These are phyloP conservation scores for Lantana camara DNA, from an alignment of 257 asterid genomes.

Conservation along the genomic window DNA sequence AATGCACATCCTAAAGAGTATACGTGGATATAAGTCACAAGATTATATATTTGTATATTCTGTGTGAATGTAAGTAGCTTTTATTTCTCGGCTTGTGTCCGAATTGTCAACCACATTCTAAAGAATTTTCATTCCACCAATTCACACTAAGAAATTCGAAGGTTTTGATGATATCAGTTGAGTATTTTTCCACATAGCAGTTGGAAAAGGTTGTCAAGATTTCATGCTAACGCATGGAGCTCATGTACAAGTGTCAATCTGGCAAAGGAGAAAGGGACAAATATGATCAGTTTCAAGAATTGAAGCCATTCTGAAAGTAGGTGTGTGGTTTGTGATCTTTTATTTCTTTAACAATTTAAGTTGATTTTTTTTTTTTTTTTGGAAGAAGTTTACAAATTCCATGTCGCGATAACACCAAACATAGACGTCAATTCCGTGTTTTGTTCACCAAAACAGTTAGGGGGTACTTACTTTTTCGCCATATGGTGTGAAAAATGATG, in stretches of 20 bases:
- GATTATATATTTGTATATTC: not conserved
- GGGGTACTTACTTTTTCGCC: too few species aligned
- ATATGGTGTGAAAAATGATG: too few species aligned
- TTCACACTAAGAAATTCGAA: slow-evolving; percentile 25
- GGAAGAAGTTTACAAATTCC: too few species aligned
- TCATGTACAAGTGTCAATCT: not conserved
- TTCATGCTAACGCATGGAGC: not conserved
- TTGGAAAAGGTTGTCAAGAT: slow-evolving; percentile 19
- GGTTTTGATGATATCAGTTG: not conserved
- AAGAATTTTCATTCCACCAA: slow-evolving; percentile 21
- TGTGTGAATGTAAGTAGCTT: slow-evolving; percentile 21
- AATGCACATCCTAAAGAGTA: too few species aligned
- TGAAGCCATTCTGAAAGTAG: not conserved
- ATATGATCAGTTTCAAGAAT: not conserved
- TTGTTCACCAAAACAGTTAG: too few species aligned
- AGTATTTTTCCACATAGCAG: not conserved
- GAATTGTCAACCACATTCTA: slow-evolving; percentile 18
- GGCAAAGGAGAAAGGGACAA: slow-evolving; percentile 1
- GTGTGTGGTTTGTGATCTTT: not conserved
- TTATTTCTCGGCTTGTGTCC: not conserved
- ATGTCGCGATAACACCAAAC: too few species aligned
- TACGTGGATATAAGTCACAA: too few species aligned
- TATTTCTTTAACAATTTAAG: not conserved
- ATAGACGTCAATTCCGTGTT: too few species aligned
- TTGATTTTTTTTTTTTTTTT: not conserved